These are phyloP conservation scores for Exophiala sp. DNA, from an alignment of 2,329 filamentous ascomycete genomes.

Conservation along the genomic window DNA sequence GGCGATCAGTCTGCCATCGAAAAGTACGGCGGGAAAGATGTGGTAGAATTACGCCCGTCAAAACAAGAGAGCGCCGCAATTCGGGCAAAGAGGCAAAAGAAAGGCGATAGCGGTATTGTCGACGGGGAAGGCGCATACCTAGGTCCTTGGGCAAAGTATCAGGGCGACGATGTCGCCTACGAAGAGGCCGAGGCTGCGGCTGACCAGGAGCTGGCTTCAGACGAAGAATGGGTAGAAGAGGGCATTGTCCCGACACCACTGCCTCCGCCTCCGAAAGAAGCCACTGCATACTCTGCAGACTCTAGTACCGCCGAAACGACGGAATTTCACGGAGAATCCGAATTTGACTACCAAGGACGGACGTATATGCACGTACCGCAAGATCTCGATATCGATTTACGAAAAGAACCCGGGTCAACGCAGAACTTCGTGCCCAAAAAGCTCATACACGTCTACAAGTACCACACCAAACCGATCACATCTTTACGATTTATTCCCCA, in stretches of 20 bases:
- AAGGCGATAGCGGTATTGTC: conserved; percentile 74
- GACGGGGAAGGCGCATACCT: conserved; percentile 85
- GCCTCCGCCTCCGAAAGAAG: conserved; percentile 46
- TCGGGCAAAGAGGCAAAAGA: conserved; percentile 71
- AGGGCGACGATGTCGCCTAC: conserved; percentile 63
- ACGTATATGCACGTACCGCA: conserved; percentile 98
- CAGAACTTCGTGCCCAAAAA: conserved; percentile 96
- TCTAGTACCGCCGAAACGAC: conserved; percentile 70
- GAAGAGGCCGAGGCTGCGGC: conserved; percentile 62
- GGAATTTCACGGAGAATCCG: conserved; percentile 73
- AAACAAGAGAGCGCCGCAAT: conserved; percentile 67
- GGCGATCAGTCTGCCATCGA: conserved; percentile 45
- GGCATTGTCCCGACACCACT: conserved; percentile 52
- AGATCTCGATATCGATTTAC: conserved; percentile 78
- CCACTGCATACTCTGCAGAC: conserved; percentile 48
- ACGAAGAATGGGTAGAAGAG: conserved; percentile 75
- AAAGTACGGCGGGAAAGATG: conserved; percentile 47
- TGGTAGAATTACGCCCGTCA: conserved; percentile 49
- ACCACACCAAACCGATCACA: conserved; percentile 78
- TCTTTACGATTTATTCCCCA: conserved; percentile 82
- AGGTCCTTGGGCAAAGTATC: conserved; percentile 89
- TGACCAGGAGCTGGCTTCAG: conserved; percentile 66
- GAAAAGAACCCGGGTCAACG: conserved; percentile 69
- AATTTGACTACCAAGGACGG: conserved; percentile 89
- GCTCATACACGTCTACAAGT: conserved; percentile 81